These are phyloP conservation scores for Hypoxylon lienhwacheense DNA, from an alignment of 495 filamentous ascomycete genomes.

Conservation along the genomic window DNA sequence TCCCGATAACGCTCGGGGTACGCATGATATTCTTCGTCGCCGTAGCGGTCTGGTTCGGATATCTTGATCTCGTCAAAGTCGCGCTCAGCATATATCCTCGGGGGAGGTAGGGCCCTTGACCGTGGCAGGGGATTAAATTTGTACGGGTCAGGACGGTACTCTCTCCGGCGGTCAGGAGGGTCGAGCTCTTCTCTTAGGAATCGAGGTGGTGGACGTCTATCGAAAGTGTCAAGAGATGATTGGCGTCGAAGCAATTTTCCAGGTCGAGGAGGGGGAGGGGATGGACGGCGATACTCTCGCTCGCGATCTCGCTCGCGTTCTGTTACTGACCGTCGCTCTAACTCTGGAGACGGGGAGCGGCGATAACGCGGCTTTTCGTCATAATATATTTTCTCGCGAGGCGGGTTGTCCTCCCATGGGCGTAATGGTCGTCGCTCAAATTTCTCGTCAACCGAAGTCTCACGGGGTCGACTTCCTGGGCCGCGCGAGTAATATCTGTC, in stretches of 20 bases:
- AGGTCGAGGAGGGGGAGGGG: conserved; percentile 40
- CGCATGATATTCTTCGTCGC: conserved; percentile 67
- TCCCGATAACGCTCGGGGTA: conserved; percentile 59
- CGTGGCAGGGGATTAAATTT: conserved; percentile 59
- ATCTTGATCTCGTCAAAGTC: conserved; percentile 65
- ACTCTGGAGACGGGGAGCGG: conserved; percentile 38
- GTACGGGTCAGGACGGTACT: conserved; percentile 53
- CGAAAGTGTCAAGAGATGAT: conserved; percentile 53
- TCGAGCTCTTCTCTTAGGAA: conserved; percentile 53
- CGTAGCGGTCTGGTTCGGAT: conserved; percentile 66
- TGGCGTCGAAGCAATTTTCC: conserved; percentile 44
- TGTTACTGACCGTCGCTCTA: conserved; percentile 40
- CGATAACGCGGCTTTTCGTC: conserved; percentile 43
- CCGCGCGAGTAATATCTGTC: conserved; percentile 37
- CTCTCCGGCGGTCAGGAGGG: conserved; percentile 43
- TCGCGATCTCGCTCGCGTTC: conserved; percentile 39
- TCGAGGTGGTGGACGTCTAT: conserved; percentile 52
- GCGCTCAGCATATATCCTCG: conserved; percentile 55
- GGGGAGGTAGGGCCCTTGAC: conserved; percentile 47
- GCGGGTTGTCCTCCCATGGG: conserved; percentile 43
- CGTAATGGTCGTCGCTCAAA: conserved; percentile 38
- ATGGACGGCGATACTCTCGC: conserved; percentile 40
- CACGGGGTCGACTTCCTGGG: conserved; percentile 28
- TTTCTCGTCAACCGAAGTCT: conserved; percentile 39
- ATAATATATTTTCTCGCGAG: conserved; percentile 45